Conservation (phyloP, 2,329 filamentous ascomycete genomes). For the Colletotrichum neosansevieriae region DNA sequence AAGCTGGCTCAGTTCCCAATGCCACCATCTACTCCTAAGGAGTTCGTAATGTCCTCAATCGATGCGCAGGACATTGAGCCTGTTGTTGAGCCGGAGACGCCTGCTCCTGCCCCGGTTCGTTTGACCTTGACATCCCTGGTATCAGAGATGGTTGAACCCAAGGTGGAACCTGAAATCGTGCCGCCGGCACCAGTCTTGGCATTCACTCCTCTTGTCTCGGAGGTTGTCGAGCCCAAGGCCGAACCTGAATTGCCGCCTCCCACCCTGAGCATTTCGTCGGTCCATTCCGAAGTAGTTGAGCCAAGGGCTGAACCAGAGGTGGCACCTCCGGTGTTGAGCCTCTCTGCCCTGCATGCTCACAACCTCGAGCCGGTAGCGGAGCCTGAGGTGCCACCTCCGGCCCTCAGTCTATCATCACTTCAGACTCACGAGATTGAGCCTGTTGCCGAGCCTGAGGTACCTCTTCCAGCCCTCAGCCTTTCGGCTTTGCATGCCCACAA, state of each 20-base stretch:
- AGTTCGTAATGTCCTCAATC: constrained; percentile 56
- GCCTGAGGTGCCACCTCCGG: constrained; percentile 45
- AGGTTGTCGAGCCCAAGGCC: constrained; percentile 55
- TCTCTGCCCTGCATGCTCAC: constrained; percentile 37
- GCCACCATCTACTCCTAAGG: constrained; percentile 59
- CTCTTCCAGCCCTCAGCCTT: constrained; percentile 42
- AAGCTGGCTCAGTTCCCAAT: constrained; percentile 67
- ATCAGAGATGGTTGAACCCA: constrained; percentile 50
- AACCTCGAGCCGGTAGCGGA: constrained; percentile 41
- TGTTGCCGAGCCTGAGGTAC: constrained; percentile 42
- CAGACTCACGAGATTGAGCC: constrained; percentile 48
- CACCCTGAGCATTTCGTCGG: constrained; percentile 52
- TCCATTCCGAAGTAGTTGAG: constrained; percentile 51
- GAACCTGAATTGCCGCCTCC: constrained; percentile 44
- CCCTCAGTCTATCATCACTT: constrained; percentile 47
- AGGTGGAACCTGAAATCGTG: constrained; percentile 45
- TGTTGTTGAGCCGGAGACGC: constrained; percentile 50
- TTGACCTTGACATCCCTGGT: constrained; percentile 50
- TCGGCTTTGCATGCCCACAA: constrained; percentile 45
- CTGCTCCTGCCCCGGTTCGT: constrained; percentile 47
- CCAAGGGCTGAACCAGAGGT: constrained; percentile 50
- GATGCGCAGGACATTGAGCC: constrained; percentile 60
- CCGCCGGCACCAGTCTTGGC: constrained; percentile 46
- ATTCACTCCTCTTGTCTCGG: constrained; percentile 56
- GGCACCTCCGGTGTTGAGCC: constrained; percentile 38